phyloP scores from a whole-genome alignment of 441 rosid genomes.

The Theobroma grandiflorum region DNA sequence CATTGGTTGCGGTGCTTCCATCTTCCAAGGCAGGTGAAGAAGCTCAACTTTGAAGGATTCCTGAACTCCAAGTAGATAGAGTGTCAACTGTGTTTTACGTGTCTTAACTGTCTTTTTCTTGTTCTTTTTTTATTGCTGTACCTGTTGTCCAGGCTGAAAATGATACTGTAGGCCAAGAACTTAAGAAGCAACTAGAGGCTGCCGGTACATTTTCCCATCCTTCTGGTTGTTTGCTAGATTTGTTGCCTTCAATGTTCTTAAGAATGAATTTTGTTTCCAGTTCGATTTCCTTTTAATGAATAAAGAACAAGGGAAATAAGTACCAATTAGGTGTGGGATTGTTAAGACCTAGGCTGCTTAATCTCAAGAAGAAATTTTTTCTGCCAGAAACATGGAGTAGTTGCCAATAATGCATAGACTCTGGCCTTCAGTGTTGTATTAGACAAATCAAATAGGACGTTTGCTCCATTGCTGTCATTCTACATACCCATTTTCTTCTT shows the following conservation, averaged over 20 bases:
- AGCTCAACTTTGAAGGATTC: conserved; percentile 84
- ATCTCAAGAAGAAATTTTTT: not conserved
- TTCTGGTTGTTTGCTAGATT: not conserved
- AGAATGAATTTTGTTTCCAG: not conserved
- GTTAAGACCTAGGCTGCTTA: not conserved
- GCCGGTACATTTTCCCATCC: conserved; percentile 58
- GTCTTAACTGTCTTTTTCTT: not conserved
- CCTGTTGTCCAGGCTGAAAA: conserved; percentile 67
- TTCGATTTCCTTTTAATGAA: not conserved
- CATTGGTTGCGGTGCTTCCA: conserved; percentile 90
- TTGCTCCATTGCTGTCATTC: not conserved
- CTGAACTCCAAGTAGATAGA: conserved; percentile 69
- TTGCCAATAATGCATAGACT: not conserved
- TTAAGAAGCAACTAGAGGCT: conserved; percentile 91
- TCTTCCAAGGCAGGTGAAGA: conserved; percentile 89
- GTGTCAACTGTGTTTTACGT: not conserved
- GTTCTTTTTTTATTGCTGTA: not conserved
- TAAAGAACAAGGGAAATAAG: not conserved
- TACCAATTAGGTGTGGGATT: not conserved
- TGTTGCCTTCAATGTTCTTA: not conserved
- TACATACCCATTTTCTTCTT: not conserved
- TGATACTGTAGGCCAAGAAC: conserved; percentile 84
- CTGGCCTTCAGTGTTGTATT: not conserved
- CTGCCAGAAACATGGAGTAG: not conserved
- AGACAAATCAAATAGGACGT: not conserved